These are phyloP conservation scores for Holtermanniella nyarrowii DNA, from an alignment of 768 basidiomycete genomes.

Conservation along the genomic window DNA sequence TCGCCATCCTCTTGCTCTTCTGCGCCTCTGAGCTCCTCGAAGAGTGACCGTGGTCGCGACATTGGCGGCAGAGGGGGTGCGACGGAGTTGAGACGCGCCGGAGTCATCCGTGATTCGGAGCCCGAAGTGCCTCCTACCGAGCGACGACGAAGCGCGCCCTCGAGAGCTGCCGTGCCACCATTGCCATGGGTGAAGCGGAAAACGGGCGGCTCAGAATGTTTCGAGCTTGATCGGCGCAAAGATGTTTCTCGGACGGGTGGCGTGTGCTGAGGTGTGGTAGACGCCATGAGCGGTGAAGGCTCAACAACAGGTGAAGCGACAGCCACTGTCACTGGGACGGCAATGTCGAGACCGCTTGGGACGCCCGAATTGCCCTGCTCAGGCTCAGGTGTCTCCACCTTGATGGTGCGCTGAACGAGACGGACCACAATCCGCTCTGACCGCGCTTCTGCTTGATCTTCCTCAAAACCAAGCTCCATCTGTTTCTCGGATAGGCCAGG, in stretches of 20 bases:
- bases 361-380: not conserved
- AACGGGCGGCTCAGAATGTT: not conserved
- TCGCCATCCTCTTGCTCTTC: slow-evolving; percentile 4
- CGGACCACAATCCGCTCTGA: not conserved
- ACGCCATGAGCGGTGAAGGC: not conserved
- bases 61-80: not conserved
- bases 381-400: not conserved
- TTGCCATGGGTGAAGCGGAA: not conserved
- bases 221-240: not conserved
- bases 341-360: not conserved
- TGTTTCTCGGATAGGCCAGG: not conserved
- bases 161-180: not conserved
- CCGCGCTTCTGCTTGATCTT: no score
- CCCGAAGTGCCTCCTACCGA: not conserved
- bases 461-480: not conserved
- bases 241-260: not conserved
- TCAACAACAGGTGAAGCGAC: not conserved
- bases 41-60: slow-evolving; percentile 1
- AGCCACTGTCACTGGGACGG: no score
- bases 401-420: not conserved
- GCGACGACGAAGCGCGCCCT: not conserved
- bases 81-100: not conserved
- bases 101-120: not conserved
- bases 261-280: not conserved
- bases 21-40: slow-evolving; percentile 3